A percentile compares a stretch with the other conserved stretches of the same genome.
Conservation (phyloP, 208 protist species). For the Zelonia costaricensis region DNA sequence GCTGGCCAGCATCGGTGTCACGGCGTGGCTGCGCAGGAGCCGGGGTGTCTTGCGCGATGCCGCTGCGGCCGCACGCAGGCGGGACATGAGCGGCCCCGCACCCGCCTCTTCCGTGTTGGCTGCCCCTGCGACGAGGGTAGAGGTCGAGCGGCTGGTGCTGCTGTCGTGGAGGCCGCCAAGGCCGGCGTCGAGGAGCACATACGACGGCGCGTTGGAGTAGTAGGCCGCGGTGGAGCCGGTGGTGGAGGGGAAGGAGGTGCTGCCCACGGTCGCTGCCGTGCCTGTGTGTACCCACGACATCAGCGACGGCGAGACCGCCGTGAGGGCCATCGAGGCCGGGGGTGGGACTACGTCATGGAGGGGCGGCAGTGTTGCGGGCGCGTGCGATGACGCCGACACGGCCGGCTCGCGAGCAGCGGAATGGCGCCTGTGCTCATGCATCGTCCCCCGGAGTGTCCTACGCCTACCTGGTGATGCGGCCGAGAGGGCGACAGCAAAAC, state of each 20-base stretch:
- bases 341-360: background rate
- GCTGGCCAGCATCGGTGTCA: constrained; percentile 17
- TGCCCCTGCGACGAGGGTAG: constrained; percentile 5
- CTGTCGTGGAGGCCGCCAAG: constrained; percentile 1
- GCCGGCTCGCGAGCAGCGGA: too few species aligned
- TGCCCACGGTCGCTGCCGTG: background rate
- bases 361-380: too few species aligned
- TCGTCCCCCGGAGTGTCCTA: background rate
- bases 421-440: background rate
- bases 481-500: too few species aligned
- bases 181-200: background rate
- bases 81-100: background rate
- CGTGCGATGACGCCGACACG: too few species aligned
- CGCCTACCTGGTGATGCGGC: too few species aligned
- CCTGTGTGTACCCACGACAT: constrained; percentile 10
- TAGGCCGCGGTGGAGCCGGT: constrained; percentile 14
- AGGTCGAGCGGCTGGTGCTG: background rate
- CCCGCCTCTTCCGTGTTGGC: background rate
- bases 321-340: background rate
- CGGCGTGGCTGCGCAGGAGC: constrained; percentile 7
- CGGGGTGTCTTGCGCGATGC: background rate
- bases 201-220: constrained; percentile 8
- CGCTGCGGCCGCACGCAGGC: constrained; percentile 7
- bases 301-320: background rate
- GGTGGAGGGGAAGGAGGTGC: background rate